phyloP scores from a whole-genome alignment of 208 protist genomes.

The Acanthamoeba lenticulata region DNA sequence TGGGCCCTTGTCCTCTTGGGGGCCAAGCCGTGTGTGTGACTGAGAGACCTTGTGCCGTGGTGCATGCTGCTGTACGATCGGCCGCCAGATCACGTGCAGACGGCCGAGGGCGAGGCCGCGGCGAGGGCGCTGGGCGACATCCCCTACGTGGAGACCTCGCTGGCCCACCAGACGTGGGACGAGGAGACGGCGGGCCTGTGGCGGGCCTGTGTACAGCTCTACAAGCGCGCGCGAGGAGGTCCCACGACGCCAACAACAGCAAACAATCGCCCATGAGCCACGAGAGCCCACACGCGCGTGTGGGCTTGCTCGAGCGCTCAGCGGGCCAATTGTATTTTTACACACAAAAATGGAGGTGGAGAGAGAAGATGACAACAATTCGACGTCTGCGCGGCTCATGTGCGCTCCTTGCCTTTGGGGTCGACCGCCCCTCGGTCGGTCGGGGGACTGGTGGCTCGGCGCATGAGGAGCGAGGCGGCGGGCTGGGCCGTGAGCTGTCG shows the following conservation, averaged over 20 bases:
- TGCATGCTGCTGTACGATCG: too few relatives aligned
- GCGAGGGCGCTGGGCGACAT: neutral
- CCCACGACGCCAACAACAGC: too few relatives aligned
- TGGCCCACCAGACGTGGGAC: conserved; percentile 6
- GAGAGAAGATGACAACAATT: too few relatives aligned
- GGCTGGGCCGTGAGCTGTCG: conserved; percentile 62
- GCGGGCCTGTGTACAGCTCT: neutral
- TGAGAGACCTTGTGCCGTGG: neutral
- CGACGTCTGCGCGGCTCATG: too few relatives aligned
- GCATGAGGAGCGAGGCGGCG: conserved; percentile 17
- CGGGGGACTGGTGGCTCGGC: neutral
- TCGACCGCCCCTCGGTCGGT: neutral
- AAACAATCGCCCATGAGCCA: too few relatives aligned
- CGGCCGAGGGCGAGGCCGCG: conserved; percentile 8
- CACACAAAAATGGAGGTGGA: too few relatives aligned
- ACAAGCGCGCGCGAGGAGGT: too few relatives aligned
- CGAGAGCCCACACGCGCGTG: too few relatives aligned
- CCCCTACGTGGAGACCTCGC: neutral
- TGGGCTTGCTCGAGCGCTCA: too few relatives aligned
- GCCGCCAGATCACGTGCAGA: conserved; percentile 21
- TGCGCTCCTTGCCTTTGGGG: neutral
- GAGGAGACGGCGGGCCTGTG: neutral
- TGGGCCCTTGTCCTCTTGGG: neutral
- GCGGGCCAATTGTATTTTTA: too few relatives aligned
- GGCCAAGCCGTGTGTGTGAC: neutral